phyloP scores from a whole-genome alignment of 2,329 filamentous ascomycete genomes.

The Fusarium marasasianum region DNA sequence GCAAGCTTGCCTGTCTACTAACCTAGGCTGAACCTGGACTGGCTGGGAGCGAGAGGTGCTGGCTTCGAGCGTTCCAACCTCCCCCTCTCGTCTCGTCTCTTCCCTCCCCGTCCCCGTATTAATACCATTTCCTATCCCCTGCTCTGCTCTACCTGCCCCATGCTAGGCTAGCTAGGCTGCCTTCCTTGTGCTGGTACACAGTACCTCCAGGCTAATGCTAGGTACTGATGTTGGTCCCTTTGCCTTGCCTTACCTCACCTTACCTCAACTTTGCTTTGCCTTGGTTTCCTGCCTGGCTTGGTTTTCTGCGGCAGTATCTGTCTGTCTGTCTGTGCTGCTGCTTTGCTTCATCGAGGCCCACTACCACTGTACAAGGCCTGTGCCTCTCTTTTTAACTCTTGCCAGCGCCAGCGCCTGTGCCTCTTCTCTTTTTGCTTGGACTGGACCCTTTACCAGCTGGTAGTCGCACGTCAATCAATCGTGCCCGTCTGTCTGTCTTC shows the following conservation, averaged over 20 bases:
- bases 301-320: conserved; percentile 2
- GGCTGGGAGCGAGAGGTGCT: conserved; percentile 6
- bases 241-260: not conserved
- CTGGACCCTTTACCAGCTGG: not conserved
- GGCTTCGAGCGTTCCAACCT: conserved; percentile 13
- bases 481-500: conserved; percentile 9
- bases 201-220: not conserved
- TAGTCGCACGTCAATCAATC: conserved; percentile 16
- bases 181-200: not conserved
- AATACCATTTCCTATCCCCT: not conserved
- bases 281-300: conserved; percentile 33
- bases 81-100: not conserved
- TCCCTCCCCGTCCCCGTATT: conserved; percentile 4
- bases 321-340: conserved; percentile 1
- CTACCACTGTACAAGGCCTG: conserved; percentile 15
- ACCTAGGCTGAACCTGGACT: conserved; percentile 15
- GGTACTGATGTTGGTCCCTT: conserved; percentile 5
- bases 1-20: not conserved
- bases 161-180: not conserved
- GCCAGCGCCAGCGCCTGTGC: not conserved
- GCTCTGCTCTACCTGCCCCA: not conserved
- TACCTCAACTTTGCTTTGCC: conserved; percentile 4
- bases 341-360: conserved; percentile 19
- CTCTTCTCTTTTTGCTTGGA: not conserved
- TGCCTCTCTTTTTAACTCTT: conserved; percentile 6